Evolutionary conservation across 2,329 filamentous ascomycete species (phyloP).

Genomic region (Dactylellina haptotyla): DNA sequence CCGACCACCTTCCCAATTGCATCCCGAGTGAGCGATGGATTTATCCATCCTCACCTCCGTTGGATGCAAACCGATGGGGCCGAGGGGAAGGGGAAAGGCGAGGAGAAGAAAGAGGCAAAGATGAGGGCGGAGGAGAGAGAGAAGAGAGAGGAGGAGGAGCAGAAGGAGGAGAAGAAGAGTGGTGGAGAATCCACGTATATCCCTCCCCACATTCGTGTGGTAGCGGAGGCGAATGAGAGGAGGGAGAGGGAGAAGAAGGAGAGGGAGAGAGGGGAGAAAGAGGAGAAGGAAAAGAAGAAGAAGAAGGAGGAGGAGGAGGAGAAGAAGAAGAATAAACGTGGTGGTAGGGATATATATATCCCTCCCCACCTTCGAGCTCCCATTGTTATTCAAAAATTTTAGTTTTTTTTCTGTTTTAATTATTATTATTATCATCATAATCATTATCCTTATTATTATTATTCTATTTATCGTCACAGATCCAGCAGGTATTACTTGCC

Average conservation of each 20-base stretch:
- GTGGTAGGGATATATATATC: too few relatives aligned
- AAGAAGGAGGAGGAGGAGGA: not conserved
- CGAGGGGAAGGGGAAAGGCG: not conserved
- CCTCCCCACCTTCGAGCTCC: too few relatives aligned
- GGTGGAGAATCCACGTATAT: conserved; percentile 9
- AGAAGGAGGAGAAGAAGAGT: not conserved
- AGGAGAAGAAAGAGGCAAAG: not conserved
- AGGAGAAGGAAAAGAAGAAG: not conserved
- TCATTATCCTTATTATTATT: not conserved
- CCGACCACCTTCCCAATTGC: not conserved
- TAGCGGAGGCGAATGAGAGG: too few relatives aligned
- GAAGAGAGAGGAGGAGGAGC: not conserved
- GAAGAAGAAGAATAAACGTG: not conserved
- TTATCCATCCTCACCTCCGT: conserved; percentile 19
- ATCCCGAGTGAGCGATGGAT: not conserved
- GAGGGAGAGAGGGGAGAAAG: not conserved
- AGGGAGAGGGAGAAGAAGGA: not conserved
- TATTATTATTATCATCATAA: not conserved
- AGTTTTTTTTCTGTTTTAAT: not conserved
- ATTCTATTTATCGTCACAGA: not conserved
- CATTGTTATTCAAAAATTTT: too few relatives aligned
- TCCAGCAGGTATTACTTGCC: not conserved
- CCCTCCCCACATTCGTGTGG: conserved; percentile 38
- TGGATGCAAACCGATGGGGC: not conserved
- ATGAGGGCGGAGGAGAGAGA: not conserved